Evolutionary conservation across 805 yeast genomes (phyloP).

Genomic region (Schwanniomyces vanrijiae): DNA sequence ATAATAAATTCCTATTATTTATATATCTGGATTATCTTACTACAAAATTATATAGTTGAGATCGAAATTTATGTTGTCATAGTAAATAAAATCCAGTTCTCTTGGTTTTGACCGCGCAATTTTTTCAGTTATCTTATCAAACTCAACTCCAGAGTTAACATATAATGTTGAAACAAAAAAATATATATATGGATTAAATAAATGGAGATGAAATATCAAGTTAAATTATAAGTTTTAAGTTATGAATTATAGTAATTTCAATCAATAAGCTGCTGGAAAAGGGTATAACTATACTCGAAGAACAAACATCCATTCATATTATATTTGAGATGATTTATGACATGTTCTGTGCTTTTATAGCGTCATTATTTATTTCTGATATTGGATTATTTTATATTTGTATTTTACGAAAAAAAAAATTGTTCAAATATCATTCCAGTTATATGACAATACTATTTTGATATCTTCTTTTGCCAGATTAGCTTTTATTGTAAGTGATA

Average conservation of each 20-base stretch:
- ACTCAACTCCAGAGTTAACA: too few species aligned
- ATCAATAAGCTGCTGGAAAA: not conserved
- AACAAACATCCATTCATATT: constrained; percentile 28
- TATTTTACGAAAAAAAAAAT: constrained; percentile 40
- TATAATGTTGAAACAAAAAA: too few species aligned
- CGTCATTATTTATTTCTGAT: constrained; percentile 48
- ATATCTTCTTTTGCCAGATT: constrained; percentile 51
- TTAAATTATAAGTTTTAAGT: not conserved
- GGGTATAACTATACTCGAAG: not conserved
- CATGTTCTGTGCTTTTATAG: constrained; percentile 47
- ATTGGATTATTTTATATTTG: constrained; percentile 49
- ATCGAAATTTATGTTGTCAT: too few species aligned
- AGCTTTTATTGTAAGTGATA: constrained; percentile 47
- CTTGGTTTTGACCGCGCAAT: too few species aligned
- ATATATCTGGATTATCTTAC: too few species aligned
- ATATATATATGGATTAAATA: too few species aligned
- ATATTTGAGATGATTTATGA: constrained; percentile 52
- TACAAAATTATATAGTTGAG: too few species aligned
- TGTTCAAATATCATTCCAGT: constrained; percentile 45
- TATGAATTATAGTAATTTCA: not conserved
- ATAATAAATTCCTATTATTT: too few species aligned
- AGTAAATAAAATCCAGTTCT: too few species aligned
- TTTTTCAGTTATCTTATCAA: too few species aligned
- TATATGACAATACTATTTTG: constrained; percentile 50
- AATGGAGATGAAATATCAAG: not conserved